Evolutionary conservation across 257 asterid genomes (phyloP).

Genomic region (Solanum sejunctum): DNA sequence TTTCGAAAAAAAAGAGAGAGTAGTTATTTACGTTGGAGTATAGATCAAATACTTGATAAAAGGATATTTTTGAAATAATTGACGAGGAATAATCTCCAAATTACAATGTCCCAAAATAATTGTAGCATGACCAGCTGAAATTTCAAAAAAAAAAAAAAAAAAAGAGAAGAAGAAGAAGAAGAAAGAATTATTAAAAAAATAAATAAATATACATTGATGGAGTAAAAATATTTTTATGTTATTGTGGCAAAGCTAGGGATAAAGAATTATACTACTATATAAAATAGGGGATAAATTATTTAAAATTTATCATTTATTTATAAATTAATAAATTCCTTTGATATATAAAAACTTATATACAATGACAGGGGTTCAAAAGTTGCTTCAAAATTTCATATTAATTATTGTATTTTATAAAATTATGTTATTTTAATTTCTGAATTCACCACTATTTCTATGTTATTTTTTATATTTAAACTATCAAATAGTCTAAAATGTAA

Average conservation of each 20-base stretch:
- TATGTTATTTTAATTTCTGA: background rate
- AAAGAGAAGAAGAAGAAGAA: too few species aligned
- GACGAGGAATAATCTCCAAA: conserved; percentile 67
- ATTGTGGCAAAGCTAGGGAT: background rate
- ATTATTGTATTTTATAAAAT: background rate
- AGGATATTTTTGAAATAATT: conserved; percentile 44
- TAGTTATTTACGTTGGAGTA: conserved; percentile 67
- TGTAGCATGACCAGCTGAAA: conserved; percentile 81
- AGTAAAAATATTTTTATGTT: background rate
- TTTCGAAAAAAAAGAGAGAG: too few species aligned
- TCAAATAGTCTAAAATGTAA: background rate
- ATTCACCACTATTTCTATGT: background rate
- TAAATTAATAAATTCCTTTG: background rate
- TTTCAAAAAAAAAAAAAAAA: background rate
- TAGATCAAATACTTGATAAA: conserved; percentile 50
- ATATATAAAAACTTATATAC: background rate
- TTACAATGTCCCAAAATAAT: conserved; percentile 77
- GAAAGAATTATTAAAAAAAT: background rate
- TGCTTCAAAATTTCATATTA: background rate
- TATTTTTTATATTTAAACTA: background rate
- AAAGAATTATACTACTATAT: background rate
- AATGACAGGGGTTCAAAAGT: background rate
- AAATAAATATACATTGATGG: background rate
- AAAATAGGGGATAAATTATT: background rate
- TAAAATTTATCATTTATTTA: background rate